Conservation (phyloP, 495 filamentous ascomycete genomes). For the Aspergillus egyptiacus region DNA sequence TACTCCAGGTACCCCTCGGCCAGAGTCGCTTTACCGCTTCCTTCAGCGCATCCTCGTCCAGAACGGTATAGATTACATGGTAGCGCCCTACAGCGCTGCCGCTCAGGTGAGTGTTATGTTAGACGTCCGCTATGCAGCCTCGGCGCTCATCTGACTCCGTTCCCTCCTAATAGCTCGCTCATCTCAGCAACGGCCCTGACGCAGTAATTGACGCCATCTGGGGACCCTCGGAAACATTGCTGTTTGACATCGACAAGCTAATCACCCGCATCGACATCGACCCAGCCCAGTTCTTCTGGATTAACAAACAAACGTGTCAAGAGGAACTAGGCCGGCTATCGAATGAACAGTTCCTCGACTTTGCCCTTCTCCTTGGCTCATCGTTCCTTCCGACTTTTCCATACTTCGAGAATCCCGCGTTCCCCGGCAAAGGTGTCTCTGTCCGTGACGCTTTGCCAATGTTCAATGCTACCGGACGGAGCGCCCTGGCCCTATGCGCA, state of each 20-base stretch:
- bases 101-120: constrained; percentile 61
- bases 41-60: constrained; percentile 68
- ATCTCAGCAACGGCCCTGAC: constrained; percentile 64
- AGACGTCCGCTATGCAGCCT: background rate
- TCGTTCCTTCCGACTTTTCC: constrained; percentile 73
- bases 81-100: constrained; percentile 84
- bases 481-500: constrained; percentile 57
- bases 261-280: constrained; percentile 74
- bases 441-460: constrained; percentile 65
- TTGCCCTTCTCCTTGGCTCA: constrained; percentile 77
- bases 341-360: constrained; percentile 72
- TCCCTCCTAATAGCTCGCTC: constrained; percentile 58
- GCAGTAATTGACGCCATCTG: constrained; percentile 71
- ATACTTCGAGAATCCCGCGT: constrained; percentile 55
- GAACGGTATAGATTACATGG: constrained; percentile 67
- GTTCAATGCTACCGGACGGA: constrained; percentile 59
- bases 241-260: constrained; percentile 80
- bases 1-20: constrained; percentile 46
- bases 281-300: constrained; percentile 56
- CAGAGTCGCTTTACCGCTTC: constrained; percentile 60
- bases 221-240: constrained; percentile 78
- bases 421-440: constrained; percentile 39
- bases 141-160: constrained; percentile 5
- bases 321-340: constrained; percentile 62
- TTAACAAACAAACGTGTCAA: constrained; percentile 65